Evolutionary conservation across 495 filamentous ascomycete species (phyloP), one percentile per base, ranked within the genome.

Genomic region (Podospora anserina): DNA sequence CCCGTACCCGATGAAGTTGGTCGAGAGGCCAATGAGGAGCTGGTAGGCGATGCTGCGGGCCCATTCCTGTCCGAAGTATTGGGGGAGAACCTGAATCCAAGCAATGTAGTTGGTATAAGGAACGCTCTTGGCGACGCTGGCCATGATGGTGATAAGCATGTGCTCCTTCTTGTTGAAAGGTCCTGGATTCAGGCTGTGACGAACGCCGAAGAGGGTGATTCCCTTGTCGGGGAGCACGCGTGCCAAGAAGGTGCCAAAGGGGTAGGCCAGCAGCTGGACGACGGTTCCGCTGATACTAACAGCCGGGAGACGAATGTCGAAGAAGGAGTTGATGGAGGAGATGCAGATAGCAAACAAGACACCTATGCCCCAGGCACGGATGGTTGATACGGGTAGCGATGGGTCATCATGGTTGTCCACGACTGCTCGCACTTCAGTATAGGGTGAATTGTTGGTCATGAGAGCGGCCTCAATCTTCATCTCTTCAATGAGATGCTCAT

Each of bases 151-250:
- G 70, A 85, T 83, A 30, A 86, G 71, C 75, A 83, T 83, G 70
- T 86, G 83, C 64, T 86, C 83, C 67, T 86, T 86, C 53, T 79
- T 77, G 69, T 81, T 83, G 75, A 84, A 86, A 32, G 77, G 81
- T 20, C 82, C 83, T 0, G 83, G 82, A 69, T 86, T 86, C 4
- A 82, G 70, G 65, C 75, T 78, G 56, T 79, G 75, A 26, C 78
- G 71, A 4, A 71, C 71, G 5, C 80, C 80, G 56, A 76, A 77
- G 30, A 81, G 27, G 23, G 78, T 81, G 67, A 82, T 72, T 66
- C 78, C 77, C 7, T 63, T 66, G 61, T 82, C 77, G 0, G 80
- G 80, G 19, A 82, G 75, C 11, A 70, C 58, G 18, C 69, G 73
- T 19, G 76, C 79, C 30, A 71, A 60, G 27, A 76, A 71, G 49